Conservation (phyloP, 1,284 basidiomycete species). For the Cryptococcus sp. region DNA sequence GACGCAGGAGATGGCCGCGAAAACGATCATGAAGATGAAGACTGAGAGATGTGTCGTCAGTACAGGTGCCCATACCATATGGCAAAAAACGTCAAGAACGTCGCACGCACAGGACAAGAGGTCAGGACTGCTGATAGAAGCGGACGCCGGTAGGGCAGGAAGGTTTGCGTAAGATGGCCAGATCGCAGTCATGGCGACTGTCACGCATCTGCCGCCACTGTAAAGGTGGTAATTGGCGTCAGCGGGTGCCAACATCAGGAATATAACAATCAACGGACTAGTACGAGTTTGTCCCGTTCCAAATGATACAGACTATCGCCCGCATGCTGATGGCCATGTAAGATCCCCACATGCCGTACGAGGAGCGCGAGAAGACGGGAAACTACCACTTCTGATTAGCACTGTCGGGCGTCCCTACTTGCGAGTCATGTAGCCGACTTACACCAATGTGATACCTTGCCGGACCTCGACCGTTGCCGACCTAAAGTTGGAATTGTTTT, state of each 20-base stretch:
- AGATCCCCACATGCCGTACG: constrained; percentile 24
- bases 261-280: constrained; percentile 21
- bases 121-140: constrained; percentile 54
- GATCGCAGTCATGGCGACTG: constrained; percentile 27
- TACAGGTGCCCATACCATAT: not conserved
- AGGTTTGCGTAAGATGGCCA: constrained; percentile 27
- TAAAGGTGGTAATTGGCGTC: not conserved
- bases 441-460: constrained; percentile 23
- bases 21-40: constrained; percentile 66
- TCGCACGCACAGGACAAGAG: constrained; percentile 56
- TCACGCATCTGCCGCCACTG: constrained; percentile 32
- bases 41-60: constrained; percentile 34
- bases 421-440: not conserved
- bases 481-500: constrained; percentile 2
- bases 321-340: constrained; percentile 22
- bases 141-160: constrained; percentile 19
- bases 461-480: constrained; percentile 21
- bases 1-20: constrained; percentile 65
- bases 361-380: constrained; percentile 17
- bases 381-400: constrained; percentile 3
- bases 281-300: constrained; percentile 39
- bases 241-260: not conserved
- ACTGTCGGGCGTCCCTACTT: too few relatives aligned
- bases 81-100: not conserved
- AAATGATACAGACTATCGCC: constrained; percentile 30